Conservation (phyloP, 768 basidiomycete genomes). For the Naganishia kalamii region DNA sequence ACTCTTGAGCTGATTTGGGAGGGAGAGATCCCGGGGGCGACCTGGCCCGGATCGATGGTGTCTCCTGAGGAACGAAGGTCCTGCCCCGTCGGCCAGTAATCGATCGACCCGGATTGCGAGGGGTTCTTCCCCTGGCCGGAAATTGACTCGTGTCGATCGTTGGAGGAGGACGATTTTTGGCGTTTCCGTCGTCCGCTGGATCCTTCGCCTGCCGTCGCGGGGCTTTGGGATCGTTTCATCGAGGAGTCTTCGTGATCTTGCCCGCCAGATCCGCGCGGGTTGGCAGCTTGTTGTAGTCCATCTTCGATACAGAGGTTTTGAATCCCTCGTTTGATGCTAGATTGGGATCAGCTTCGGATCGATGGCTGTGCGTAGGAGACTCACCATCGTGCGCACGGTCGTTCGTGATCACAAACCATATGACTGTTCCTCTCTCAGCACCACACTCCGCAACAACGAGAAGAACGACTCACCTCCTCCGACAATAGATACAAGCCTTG, state of each 20-base stretch:
- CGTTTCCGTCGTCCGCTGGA: background rate
- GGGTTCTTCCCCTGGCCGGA: background rate
- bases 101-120: background rate
- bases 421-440: constrained; percentile 27
- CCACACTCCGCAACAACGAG: background rate
- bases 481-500: constrained; percentile 87
- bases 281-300: constrained; percentile 16
- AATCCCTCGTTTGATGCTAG: constrained; percentile 90
- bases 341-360: constrained; percentile 3
- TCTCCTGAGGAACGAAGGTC: constrained; percentile 23
- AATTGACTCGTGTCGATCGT: background rate
- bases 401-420: constrained; percentile 46
- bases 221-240: constrained; percentile 22
- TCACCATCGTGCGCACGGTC: constrained; percentile 86
- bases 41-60: constrained; percentile 12
- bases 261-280: background rate
- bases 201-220: background rate
- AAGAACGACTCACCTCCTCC: constrained; percentile 59
- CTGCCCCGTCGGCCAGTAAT: constrained; percentile 16
- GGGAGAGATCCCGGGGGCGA: background rate
- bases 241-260: background rate
- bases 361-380: constrained; percentile 41
- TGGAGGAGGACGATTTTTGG: background rate
- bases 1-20: background rate
- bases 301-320: constrained; percentile 91